These are phyloP conservation scores for Capsicum rhomboideum DNA, from an alignment of 257 asterid species.

Conservation along the genomic window DNA sequence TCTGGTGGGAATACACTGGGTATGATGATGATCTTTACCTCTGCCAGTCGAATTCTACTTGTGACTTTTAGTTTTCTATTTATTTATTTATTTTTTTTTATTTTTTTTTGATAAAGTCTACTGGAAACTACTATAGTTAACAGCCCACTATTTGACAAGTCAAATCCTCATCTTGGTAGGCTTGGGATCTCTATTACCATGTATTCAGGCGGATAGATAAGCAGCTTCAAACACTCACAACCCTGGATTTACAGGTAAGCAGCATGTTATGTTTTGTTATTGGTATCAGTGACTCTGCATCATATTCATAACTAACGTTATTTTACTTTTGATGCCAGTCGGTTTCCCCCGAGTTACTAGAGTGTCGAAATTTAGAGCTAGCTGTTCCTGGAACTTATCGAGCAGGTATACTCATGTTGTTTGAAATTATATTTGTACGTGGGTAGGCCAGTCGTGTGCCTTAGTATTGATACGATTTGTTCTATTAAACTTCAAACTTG, in stretches of 20 bases:
- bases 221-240: conserved; percentile 91
- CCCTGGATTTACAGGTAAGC: conserved; percentile 93
- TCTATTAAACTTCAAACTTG: neutral
- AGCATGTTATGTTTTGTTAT: conserved; percentile 5
- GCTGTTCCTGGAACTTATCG: conserved; percentile 99
- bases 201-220: conserved; percentile 92
- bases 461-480: neutral
- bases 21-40: too few relatives aligned
- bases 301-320: neutral
- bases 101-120: neutral
- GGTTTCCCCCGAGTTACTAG: conserved; percentile 87
- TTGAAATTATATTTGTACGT: neutral
- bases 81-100: too few relatives aligned
- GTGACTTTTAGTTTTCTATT: neutral
- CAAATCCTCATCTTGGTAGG: conserved; percentile 34
- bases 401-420: conserved; percentile 46
- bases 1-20: too few relatives aligned
- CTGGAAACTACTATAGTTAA: neutral
- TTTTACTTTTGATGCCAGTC: conserved; percentile 47
- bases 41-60: neutral
- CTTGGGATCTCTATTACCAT: conserved; percentile 98
- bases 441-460: neutral
- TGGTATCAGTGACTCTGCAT: conserved; percentile 1
- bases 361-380: conserved; percentile 80
- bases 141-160: neutral